Conservation (phyloP, 768 basidiomycete genomes). For the Phaffia tasmanica region DNA sequence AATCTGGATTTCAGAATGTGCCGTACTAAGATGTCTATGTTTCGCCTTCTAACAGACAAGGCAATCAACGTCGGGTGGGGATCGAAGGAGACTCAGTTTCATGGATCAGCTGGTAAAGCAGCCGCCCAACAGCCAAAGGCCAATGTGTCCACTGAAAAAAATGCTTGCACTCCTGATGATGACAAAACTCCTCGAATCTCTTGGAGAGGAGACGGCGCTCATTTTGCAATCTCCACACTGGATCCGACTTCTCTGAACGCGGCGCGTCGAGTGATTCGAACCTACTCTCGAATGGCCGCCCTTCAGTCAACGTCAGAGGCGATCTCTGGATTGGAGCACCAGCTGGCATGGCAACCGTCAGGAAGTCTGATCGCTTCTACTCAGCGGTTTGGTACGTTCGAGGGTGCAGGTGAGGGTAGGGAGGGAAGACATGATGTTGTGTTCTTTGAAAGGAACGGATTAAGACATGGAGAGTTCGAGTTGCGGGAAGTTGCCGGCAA, state of each 20-base stretch:
- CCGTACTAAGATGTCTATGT: slow-evolving; percentile 13
- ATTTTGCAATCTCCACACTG: slow-evolving; percentile 71
- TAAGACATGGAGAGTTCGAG: slow-evolving; percentile 79
- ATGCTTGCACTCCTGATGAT: slow-evolving; percentile 51
- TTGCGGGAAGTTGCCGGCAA: slow-evolving; percentile 42
- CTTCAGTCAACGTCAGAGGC: slow-evolving; percentile 77
- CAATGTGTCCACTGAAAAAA: slow-evolving; percentile 34
- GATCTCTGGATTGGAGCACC: slow-evolving; percentile 68
- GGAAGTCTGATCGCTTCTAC: slow-evolving; percentile 74
- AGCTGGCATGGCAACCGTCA: slow-evolving; percentile 71
- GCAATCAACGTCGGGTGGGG: slow-evolving; percentile 98
- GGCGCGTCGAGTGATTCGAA: slow-evolving; percentile 51
- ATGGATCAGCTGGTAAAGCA: slow-evolving; percentile 82
- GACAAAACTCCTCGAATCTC: slow-evolving; percentile 60
- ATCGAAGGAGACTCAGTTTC: slow-evolving; percentile 90
- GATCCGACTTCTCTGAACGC: slow-evolving; percentile 41
- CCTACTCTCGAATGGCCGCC: slow-evolving; percentile 61
- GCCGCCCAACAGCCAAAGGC: slow-evolving; percentile 48
- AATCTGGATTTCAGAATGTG: background rate
- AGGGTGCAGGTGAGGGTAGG: slow-evolving; percentile 53
- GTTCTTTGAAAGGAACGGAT: slow-evolving; percentile 90
- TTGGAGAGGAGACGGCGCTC: slow-evolving; percentile 89
- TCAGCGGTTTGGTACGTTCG: slow-evolving; percentile 59
- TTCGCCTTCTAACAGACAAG: slow-evolving; percentile 47
- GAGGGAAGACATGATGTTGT: slow-evolving; percentile 70